Base-by-base conservation (phyloP, 2,329 filamentous ascomycete genomes). In the Periglandula ipomoeae region DNA sequence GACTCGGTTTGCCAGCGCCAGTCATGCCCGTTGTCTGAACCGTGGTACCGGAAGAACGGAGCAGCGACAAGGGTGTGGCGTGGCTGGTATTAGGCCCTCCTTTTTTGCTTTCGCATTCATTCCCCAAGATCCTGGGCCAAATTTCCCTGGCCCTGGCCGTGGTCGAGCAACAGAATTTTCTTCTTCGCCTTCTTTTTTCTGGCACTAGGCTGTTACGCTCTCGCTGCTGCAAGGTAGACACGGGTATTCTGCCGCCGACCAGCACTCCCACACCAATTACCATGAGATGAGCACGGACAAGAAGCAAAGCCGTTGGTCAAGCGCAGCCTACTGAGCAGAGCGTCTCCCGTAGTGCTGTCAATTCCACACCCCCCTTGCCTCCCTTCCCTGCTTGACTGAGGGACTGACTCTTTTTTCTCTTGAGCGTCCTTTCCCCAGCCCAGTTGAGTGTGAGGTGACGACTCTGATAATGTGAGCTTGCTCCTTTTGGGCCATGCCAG, bases 91-190 rank as follows among this genome's bases (percentile, higher is more conserved):
- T 22, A 23, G 23, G 23, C 34, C 37, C 20, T 30, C 8, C 8
- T 46, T 50, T 30, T 46, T 26, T 40, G 26, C 38, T 32, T 42
- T 27, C 39, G 27, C 13, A 5, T 17, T 40, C 15, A 2, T 8
- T 52, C 32, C 44, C 49, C 44, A 47, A 51, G 35, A 46, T 50
- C 35, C 49, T 42, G 47, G 48, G 41, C 43, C 30, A 40, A 54
- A 50, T 50, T 47, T 51, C 47, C 51, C 49, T 42, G 45, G 40
- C 44, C 30, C 47, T 47, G 51, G 51, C 40, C 47, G 30, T 41
- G 46, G 38, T 15, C 26, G 35, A 34, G 47, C n/a, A 45, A 34
- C 30, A 47, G 35, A 44, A 34, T 39, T 47, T 41, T 37, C 35
- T 50, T 45, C 40, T 39, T 49, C 11, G 38, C 30, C 24, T 44